Evolutionary conservation across 495 filamentous ascomycete species (phyloP).

Genomic region (Bathelium albidoporum): DNA sequence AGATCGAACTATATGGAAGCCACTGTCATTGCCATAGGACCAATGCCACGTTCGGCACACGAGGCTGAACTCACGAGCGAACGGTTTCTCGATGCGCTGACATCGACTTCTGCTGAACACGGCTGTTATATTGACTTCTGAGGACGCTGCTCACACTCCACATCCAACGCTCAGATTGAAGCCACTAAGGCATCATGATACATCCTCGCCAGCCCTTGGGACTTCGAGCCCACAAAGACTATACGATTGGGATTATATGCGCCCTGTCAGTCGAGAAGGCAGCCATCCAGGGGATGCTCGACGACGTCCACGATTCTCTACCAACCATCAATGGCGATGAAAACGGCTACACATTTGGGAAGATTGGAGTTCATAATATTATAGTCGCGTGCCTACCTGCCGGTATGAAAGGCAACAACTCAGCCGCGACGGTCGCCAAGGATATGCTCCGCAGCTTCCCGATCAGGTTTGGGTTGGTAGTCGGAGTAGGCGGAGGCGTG

Average conservation of each 20-base stretch:
- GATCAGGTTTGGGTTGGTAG: conserved; percentile 32
- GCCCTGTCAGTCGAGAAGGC: conserved; percentile 35
- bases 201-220: neutral
- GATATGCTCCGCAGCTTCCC: conserved; percentile 30
- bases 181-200: neutral
- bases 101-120: neutral
- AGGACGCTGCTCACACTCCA: neutral
- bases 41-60: neutral
- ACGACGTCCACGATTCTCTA: conserved; percentile 34
- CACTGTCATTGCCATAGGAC: neutral
- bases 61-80: neutral
- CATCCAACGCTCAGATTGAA: neutral
- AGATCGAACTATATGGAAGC: neutral
- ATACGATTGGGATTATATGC: conserved; percentile 44
- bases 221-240: conserved; percentile 16
- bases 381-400: conserved; percentile 37
- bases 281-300: conserved; percentile 39
- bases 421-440: conserved; percentile 25
- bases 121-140: neutral
- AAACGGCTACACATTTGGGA: conserved; percentile 32
- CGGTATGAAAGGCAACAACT: conserved; percentile 22
- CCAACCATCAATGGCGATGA: conserved; percentile 17
- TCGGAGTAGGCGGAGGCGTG: conserved; percentile 28
- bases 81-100: neutral
- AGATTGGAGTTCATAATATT: conserved; percentile 34